A percentile compares a stretch with the other conserved stretches of the same genome.
phyloP scores from a whole-genome alignment of 345 rosid species.

The Syzygium oleosum region DNA sequence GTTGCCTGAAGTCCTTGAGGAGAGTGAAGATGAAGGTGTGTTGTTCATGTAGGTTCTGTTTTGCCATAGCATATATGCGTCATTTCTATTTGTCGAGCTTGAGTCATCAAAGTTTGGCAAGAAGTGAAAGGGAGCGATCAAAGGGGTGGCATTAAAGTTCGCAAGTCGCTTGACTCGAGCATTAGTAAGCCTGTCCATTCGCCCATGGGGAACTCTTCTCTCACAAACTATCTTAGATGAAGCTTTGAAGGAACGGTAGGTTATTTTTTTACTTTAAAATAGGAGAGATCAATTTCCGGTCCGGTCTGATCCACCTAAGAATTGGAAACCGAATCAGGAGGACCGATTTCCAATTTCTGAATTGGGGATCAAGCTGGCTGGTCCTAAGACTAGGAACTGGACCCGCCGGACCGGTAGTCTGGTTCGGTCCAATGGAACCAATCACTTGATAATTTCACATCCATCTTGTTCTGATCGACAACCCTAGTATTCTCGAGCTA shows the following conservation, averaged over 20 bases:
- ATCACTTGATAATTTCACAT: not conserved
- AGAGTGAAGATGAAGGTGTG: constrained; percentile 11
- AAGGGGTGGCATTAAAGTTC: not conserved
- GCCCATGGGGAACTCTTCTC: not conserved
- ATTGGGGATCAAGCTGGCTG: rapidly evolving
- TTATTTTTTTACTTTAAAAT: not conserved
- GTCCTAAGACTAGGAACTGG: rapidly evolving
- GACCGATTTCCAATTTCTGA: rapidly evolving
- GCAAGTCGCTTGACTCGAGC: not conserved
- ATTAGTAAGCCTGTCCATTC: not conserved
- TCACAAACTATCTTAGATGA: not conserved
- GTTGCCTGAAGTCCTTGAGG: constrained; percentile 5
- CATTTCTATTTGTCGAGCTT: not conserved
- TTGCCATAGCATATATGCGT: not conserved
- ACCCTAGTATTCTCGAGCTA: not conserved
- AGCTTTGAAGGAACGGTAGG: not conserved
- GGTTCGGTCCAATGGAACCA: rapidly evolving
- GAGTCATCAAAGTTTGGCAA: not conserved
- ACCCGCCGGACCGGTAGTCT: rapidly evolving
- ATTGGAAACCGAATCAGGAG: rapidly evolving
- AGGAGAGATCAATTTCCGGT: not conserved
- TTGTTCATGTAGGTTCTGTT: not conserved
- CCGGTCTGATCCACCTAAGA: not conserved
- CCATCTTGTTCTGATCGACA: not conserved
- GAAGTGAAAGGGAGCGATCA: not conserved